A percentile compares a stretch with the other conserved stretches of the same genome.
Conservation (phyloP, 1,139 yeast genomes). For the Geotrichum reessii region DNA sequence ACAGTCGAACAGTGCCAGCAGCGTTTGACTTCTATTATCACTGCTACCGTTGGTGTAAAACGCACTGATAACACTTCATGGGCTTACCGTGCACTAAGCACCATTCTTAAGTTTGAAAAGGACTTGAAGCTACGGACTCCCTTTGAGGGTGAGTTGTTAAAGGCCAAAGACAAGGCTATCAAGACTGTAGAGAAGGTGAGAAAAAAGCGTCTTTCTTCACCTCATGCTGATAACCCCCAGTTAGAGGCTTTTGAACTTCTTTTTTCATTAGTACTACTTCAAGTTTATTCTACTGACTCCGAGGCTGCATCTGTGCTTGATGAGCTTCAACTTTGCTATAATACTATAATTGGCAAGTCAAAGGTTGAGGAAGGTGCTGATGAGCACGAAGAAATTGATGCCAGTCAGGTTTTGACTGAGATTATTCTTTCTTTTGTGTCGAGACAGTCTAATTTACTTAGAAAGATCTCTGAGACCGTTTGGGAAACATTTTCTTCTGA, state of each 20-base stretch:
- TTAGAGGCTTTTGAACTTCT: slow-evolving; percentile 61
- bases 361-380: slow-evolving; percentile 27
- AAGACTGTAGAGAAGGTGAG: slow-evolving; percentile 47
- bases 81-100: slow-evolving; percentile 42
- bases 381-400: slow-evolving; percentile 38
- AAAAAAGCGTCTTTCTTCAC: slow-evolving; percentile 36
- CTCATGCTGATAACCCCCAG: slow-evolving; percentile 40
- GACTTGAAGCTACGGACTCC: slow-evolving; percentile 26
- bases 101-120: slow-evolving; percentile 24
- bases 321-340: slow-evolving; percentile 50
- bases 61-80: slow-evolving; percentile 50
- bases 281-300: slow-evolving; percentile 63
- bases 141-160: slow-evolving; percentile 36
- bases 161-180: slow-evolving; percentile 48
- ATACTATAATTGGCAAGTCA: slow-evolving; percentile 30
- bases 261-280: slow-evolving; percentile 72
- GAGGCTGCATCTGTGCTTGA: slow-evolving; percentile 73
- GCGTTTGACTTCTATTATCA: slow-evolving; percentile 57
- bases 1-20: slow-evolving; percentile 39
- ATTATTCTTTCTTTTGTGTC: slow-evolving; percentile 70
- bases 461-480: slow-evolving; percentile 63
- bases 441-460: slow-evolving; percentile 63
- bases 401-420: slow-evolving; percentile 67
- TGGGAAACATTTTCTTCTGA: slow-evolving; percentile 63
- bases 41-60: slow-evolving; percentile 38